These are phyloP conservation scores for Diospyros lotus DNA, from an alignment of 148 eudicot genomes.

Conservation along the genomic window DNA sequence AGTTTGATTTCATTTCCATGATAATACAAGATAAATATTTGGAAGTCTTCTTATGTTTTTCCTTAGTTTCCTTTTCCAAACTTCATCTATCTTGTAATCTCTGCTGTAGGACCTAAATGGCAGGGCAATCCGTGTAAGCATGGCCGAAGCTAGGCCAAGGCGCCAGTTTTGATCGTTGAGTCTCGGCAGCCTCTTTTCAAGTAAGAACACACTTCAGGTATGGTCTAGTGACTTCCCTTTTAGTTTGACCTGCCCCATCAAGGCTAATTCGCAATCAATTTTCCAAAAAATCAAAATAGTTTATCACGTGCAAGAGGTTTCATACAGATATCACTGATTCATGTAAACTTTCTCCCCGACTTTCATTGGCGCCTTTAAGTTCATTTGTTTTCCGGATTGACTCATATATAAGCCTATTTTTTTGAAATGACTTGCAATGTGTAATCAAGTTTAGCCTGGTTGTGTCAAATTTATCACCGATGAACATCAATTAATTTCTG, in stretches of 20 bases:
- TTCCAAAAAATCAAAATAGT: background rate
- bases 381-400: background rate
- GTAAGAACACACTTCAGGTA: constrained; percentile 16
- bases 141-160: constrained; percentile 72
- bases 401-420: too few species aligned
- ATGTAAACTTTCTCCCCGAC: background rate
- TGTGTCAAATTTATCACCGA: too few species aligned
- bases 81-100: constrained; percentile 6
- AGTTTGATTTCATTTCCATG: background rate
- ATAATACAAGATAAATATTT: background rate
- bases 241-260: background rate
- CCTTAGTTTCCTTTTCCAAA: constrained; percentile 1
- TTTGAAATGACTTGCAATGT: background rate
- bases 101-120: constrained; percentile 74
- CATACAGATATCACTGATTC: background rate
- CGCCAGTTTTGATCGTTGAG: constrained; percentile 46
- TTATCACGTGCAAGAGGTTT: background rate
- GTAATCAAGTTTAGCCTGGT: too few species aligned
- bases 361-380: background rate
- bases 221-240: background rate
- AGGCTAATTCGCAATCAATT: background rate
- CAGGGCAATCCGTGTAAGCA: constrained; percentile 70
- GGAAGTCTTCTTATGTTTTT: background rate
- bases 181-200: constrained; percentile 17
- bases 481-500: too few species aligned